phyloP scores from a whole-genome alignment of 2,329 filamentous ascomycete species.

The Stachybotrys chartarum region DNA sequence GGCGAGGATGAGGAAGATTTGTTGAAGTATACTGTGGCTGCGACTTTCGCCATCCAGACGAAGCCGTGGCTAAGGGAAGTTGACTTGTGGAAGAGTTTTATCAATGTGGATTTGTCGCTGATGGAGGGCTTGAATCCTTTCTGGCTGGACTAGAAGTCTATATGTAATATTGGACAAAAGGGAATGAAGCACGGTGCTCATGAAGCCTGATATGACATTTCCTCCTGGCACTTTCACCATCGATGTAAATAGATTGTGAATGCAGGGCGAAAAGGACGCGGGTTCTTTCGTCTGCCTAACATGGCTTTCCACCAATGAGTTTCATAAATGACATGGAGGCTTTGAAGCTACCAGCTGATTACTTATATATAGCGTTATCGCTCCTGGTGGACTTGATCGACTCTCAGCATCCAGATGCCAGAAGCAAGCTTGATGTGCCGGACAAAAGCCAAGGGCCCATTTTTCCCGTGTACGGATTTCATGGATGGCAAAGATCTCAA shows the following conservation, averaged over 20 bases:
- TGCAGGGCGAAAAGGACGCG: too few relatives aligned
- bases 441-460: not conserved
- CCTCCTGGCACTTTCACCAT: too few relatives aligned
- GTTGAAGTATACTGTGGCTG: constrained; percentile 13
- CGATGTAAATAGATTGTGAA: too few relatives aligned
- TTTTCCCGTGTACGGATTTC: not conserved
- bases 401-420: too few relatives aligned
- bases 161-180: not conserved
- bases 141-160: constrained; percentile 13
- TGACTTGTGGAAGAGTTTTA: constrained; percentile 20
- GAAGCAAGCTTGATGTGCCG: not conserved
- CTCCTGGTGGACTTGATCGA: too few relatives aligned
- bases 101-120: constrained; percentile 16
- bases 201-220: too few relatives aligned
- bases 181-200: not conserved
- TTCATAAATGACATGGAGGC: too few relatives aligned
- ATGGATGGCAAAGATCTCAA: not conserved
- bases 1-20: constrained; percentile 11
- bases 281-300: too few relatives aligned
- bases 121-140: constrained; percentile 9
- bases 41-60: constrained; percentile 18
- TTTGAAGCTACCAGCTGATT: too few relatives aligned
- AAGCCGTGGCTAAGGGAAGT: constrained; percentile 19
- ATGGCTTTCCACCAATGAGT: too few relatives aligned
- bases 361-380: too few relatives aligned